Evolutionary conservation across 352 stramenopile genomes (phyloP).

Genomic region (Globisporangium spinosum): DNA sequence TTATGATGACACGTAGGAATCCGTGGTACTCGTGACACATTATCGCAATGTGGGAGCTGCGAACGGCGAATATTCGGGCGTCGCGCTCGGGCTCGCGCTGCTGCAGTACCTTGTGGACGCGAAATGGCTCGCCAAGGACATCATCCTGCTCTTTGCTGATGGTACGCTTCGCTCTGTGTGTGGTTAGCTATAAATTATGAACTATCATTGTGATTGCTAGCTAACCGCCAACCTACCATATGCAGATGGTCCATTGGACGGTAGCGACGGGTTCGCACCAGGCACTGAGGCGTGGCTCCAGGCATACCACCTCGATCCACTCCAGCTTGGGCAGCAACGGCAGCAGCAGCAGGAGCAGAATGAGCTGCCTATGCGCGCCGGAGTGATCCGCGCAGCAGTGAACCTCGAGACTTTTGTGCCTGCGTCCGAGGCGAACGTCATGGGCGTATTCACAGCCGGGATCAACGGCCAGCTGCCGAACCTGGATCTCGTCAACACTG

Average conservation of each 20-base stretch:
- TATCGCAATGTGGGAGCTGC: slow-evolving; percentile 50
- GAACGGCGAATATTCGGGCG: slow-evolving; percentile 45
- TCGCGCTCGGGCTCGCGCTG: slow-evolving; percentile 55
- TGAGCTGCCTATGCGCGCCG: slow-evolving; percentile 57
- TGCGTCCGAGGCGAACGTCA: slow-evolving; percentile 23
- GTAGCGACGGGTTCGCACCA: slow-evolving; percentile 50
- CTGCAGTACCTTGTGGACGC: slow-evolving; percentile 52
- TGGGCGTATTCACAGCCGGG: slow-evolving; percentile 64
- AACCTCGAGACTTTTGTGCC: slow-evolving; percentile 58
- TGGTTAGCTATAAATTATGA: not conserved
- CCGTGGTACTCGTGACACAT: slow-evolving; percentile 68
- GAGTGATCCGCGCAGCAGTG: slow-evolving; percentile 71
- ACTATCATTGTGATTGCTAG: not conserved
- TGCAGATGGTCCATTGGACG: slow-evolving; percentile 59
- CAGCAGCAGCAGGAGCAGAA: slow-evolving; percentile 21
- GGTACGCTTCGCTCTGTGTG: slow-evolving; percentile 26
- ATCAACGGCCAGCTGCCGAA: slow-evolving; percentile 87
- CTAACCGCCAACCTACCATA: not conserved
- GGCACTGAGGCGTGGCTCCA: slow-evolving; percentile 72
- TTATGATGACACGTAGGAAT: slow-evolving; percentile 24
- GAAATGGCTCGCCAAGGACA: slow-evolving; percentile 81
- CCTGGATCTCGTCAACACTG: slow-evolving; percentile 82
- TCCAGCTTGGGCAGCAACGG: slow-evolving; percentile 15
- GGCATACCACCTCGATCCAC: slow-evolving; percentile 64
- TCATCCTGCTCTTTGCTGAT: slow-evolving; percentile 75